Conservation (phyloP, 495 filamentous ascomycete genomes). For the Friedmanniomyces endolithicus region DNA sequence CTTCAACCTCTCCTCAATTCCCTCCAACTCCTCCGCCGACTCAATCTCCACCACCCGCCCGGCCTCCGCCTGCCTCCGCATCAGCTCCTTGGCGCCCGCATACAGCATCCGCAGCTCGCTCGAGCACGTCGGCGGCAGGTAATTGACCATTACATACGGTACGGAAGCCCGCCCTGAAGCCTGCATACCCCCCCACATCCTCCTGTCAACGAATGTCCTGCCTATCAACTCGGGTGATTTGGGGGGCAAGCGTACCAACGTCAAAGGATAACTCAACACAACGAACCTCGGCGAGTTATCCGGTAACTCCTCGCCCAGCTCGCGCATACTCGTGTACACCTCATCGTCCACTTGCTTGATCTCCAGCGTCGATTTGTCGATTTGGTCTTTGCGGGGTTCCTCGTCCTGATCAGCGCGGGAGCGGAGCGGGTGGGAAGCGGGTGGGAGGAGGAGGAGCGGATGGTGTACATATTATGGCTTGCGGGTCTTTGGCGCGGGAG, state of each 20-base stretch:
- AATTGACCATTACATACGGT: slow-evolving; percentile 89
- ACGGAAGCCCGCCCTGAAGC: slow-evolving; percentile 51
- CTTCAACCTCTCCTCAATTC: slow-evolving; percentile 54
- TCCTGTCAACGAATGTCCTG: no score
- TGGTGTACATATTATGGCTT: slow-evolving; percentile 78
- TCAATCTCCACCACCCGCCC: slow-evolving; percentile 70
- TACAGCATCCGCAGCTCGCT: slow-evolving; percentile 79
- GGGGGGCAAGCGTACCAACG: slow-evolving; percentile 47
- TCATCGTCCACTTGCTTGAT: slow-evolving; percentile 65
- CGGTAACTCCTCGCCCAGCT: slow-evolving; percentile 79
- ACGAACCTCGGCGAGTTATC: slow-evolving; percentile 82
- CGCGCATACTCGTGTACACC: slow-evolving; percentile 65
- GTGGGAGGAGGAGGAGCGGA: slow-evolving; percentile 17
- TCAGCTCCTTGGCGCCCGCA: slow-evolving; percentile 85
- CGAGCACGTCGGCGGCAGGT: slow-evolving; percentile 81
- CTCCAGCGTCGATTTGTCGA: slow-evolving; percentile 77
- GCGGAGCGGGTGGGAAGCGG: neutral
- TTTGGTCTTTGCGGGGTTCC: slow-evolving; percentile 46
- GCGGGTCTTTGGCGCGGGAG: slow-evolving; percentile 72
- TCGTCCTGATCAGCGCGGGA: slow-evolving; percentile 2
- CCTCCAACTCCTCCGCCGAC: slow-evolving; percentile 59
- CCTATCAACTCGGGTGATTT: no score
- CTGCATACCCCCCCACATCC: no score
- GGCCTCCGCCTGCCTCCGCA: slow-evolving; percentile 81
- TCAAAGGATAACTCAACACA: slow-evolving; percentile 78